Percentiles rank a stretch among this genome's conserved stretches.
phyloP scores from a whole-genome alignment of 2,329 filamentous ascomycete genomes.

The Microdochium nivale region DNA sequence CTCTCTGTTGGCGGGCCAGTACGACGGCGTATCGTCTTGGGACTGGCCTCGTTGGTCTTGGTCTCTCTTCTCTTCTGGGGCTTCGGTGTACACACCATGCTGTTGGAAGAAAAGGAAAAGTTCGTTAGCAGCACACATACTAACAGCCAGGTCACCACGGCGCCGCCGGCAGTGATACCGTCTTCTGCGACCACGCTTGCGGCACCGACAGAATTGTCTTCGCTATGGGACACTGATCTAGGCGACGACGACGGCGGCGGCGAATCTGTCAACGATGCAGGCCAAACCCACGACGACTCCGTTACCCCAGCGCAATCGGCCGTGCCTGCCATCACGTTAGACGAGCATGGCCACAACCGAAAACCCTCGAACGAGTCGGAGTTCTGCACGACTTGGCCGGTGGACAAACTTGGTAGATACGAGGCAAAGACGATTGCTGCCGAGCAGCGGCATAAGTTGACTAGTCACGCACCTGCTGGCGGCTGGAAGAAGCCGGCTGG shows the following conservation, averaged over 20 bases:
- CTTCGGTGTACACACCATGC: not conserved
- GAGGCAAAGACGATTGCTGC: conserved; percentile 7
- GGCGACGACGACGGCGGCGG: conserved; percentile 4
- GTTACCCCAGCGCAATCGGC: conserved; percentile 3
- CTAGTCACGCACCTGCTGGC: conserved; percentile 15
- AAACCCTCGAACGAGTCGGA: conserved; percentile 2
- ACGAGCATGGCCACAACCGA: not conserved
- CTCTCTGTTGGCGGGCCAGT: not conserved
- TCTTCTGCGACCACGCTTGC: too few species aligned
- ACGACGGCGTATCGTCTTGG: not conserved
- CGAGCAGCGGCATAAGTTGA: conserved; percentile 6
- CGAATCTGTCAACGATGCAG: conserved; percentile 1
- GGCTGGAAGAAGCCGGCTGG: conserved; percentile 19
- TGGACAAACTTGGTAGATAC: conserved; percentile 14
- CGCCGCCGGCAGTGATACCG: not conserved
- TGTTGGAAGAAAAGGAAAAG: not conserved
- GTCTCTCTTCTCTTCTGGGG: not conserved
- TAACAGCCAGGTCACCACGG: not conserved
- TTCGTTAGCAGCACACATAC: not conserved
- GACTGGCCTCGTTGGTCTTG: not conserved
- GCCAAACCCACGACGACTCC: conserved; percentile 14
- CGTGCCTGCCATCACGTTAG: conserved; percentile 3
- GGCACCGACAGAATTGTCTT: too few species aligned
- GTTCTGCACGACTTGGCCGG: conserved; percentile 20
- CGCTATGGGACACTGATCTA: not conserved